Evolutionary conservation across 805 yeast genomes (phyloP).

Genomic region (Yamadazyma olivae): DNA sequence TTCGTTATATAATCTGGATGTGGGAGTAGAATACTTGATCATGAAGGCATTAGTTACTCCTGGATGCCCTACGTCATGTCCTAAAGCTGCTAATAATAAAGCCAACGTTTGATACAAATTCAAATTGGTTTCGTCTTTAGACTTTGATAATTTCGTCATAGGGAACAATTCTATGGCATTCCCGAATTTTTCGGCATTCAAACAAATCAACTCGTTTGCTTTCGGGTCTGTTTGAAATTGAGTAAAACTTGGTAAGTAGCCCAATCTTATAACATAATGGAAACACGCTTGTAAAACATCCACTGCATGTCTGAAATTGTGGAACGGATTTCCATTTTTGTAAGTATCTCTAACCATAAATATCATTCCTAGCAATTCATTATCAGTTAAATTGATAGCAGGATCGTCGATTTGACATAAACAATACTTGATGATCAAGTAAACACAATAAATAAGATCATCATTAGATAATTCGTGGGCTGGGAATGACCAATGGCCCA

Average conservation of each 20-base stretch:
- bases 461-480: conserved; percentile 64
- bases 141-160: conserved; percentile 6
- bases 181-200: conserved; percentile 12
- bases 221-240: conserved; percentile 32
- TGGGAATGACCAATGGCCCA: conserved; percentile 66
- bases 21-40: conserved; percentile 54
- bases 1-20: conserved; percentile 59
- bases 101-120: conserved; percentile 50
- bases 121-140: conserved; percentile 21
- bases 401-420: conserved; percentile 22
- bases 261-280: conserved; percentile 50
- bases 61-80: conserved; percentile 97
- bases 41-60: conserved; percentile 86
- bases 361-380: conserved; percentile 56
- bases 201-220: conserved; percentile 22
- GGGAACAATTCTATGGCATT: conserved; percentile 14
- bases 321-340: conserved; percentile 84
- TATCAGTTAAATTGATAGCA: conserved; percentile 22
- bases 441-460: conserved; percentile 63
- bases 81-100: conserved; percentile 76
- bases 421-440: conserved; percentile 48
- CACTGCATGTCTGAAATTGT: conserved; percentile 92
- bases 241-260: conserved; percentile 35
- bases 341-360: conserved; percentile 74
- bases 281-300: conserved; percentile 93